Evolutionary conservation across 2,329 filamentous ascomycete species (phyloP).

Genomic region (Dactylonectria estremocensis): DNA sequence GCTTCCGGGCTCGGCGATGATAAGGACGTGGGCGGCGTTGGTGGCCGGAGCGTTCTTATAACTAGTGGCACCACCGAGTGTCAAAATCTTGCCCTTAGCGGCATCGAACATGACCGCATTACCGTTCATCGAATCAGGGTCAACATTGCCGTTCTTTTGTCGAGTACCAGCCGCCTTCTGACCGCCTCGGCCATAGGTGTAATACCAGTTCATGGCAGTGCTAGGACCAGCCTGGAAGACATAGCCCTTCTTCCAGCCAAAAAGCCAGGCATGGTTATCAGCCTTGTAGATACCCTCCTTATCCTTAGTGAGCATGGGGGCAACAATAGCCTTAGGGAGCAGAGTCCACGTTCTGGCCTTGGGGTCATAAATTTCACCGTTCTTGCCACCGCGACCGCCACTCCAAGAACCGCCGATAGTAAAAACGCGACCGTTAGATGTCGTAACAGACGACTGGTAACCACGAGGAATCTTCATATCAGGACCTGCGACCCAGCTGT

Average conservation of each 20-base stretch:
- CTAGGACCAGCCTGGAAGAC: constrained; percentile 70
- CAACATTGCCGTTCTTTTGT: constrained; percentile 51
- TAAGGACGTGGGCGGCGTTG: constrained; percentile 64
- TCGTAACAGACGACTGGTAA: constrained; percentile 32
- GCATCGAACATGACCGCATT: constrained; percentile 72
- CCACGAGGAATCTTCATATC: constrained; percentile 31
- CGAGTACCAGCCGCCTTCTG: constrained; percentile 42
- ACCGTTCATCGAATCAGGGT: constrained; percentile 68
- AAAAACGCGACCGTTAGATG: constrained; percentile 29
- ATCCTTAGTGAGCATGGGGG: constrained; percentile 64
- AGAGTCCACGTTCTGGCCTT: constrained; percentile 26
- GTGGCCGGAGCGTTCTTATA: constrained; percentile 62
- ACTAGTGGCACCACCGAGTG: constrained; percentile 63
- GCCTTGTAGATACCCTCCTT: constrained; percentile 63
- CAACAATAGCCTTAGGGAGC: constrained; percentile 54
- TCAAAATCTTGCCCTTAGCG: constrained; percentile 69
- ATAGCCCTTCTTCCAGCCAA: constrained; percentile 59
- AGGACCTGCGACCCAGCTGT: constrained; percentile 29
- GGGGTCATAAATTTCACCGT: constrained; percentile 33
- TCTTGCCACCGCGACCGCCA: constrained; percentile 26
- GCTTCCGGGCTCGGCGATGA: constrained; percentile 49
- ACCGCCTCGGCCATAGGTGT: constrained; percentile 50
- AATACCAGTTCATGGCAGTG: constrained; percentile 70
- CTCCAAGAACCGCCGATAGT: constrained; percentile 39
- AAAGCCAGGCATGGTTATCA: constrained; percentile 49